Base-by-base conservation (phyloP, 805 yeast species). In the Suhomyces vadensis region DNA sequence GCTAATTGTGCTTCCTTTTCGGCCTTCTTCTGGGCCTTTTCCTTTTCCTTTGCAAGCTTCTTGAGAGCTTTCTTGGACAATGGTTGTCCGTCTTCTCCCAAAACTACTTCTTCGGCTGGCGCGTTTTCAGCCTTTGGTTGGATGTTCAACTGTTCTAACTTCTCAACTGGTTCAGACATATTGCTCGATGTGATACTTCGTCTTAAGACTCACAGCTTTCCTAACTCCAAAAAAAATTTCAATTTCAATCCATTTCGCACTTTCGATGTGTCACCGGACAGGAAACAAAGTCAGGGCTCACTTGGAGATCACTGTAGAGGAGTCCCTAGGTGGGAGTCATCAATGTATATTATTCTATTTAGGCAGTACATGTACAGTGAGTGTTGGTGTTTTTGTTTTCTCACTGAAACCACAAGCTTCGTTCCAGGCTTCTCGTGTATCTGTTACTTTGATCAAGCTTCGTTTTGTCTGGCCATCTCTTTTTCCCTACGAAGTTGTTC, bases 51-150 rank as follows among this genome's bases (percentile, higher is more conserved):
- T 65, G 87, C 94, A 50, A 94, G 78, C 74, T 94, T 94, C 78
- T 94, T 94, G 58, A 94, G 73, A 2, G 97, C 99, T 65, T 91
- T 94, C 71, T 94, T 94, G 46, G 95, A 85, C 55, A 89, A 72
- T 21, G 96, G 96, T 69, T 78, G 82, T 35, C 97, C 96, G 61
- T 86, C 92, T 52, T 79, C 80, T 9, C 85, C 84, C 37, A 81
- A 61, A 38, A 69, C 51, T 14, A 65, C 66, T 36, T 53, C 60
- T 25, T 53, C 53, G 8, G 43, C 54, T 6, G 60, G 39, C 6
- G 53, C 45, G 10, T 49, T 43, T 8, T 27, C 53, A 9, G n/a
- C 27, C n/a, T 35, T 24, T 33, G 49, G 55, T 43, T 54, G 56
- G 23, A 44, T 47, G 33, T 53, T 49, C 42, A 60, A 56, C 42